These are phyloP conservation scores for Ophiostoma pallidulum DNA, from an alignment of 2,329 filamentous ascomycete species.

Conservation along the genomic window DNA sequence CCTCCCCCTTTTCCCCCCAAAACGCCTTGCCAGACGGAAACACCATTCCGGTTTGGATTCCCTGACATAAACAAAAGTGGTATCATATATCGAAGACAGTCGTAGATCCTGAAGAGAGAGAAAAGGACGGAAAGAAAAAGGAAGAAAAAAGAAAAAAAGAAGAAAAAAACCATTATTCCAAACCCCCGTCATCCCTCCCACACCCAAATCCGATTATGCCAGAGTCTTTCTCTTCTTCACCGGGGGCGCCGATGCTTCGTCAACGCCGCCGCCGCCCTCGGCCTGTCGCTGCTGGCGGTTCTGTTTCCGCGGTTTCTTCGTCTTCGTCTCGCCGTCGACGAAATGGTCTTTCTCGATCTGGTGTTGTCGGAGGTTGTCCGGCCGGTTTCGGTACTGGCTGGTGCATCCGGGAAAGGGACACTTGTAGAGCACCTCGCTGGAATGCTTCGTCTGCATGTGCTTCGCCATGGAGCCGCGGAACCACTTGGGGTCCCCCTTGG, in stretches of 20 bases:
- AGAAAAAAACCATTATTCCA: background rate
- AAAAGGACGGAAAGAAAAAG: background rate
- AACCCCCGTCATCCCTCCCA: background rate
- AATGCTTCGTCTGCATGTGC: conserved; percentile 46
- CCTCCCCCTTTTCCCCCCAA: too few relatives aligned
- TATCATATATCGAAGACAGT: too few relatives aligned
- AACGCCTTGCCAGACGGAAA: too few relatives aligned
- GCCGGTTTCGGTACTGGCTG: conserved; percentile 46
- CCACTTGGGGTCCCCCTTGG: conserved; percentile 48
- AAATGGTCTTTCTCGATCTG: conserved; percentile 48
- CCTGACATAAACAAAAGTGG: background rate
- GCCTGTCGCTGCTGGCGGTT: background rate
- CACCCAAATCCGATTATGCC: conserved; percentile 1
- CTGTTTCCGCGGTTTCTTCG: conserved; percentile 13
- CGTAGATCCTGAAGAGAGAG: background rate
- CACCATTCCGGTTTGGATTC: background rate
- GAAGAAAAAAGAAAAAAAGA: background rate
- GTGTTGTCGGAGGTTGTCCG: conserved; percentile 47
- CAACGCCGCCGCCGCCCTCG: conserved; percentile 16
- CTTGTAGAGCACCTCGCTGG: conserved; percentile 40
- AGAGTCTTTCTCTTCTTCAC: conserved; percentile 37
- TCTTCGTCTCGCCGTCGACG: conserved; percentile 31
- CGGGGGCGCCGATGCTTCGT: conserved; percentile 30
- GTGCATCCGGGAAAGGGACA: conserved; percentile 45
- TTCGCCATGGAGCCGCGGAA: conserved; percentile 51